These are phyloP conservation scores for Fraxinus americana DNA, from an alignment of 257 asterid species.

Conservation along the genomic window DNA sequence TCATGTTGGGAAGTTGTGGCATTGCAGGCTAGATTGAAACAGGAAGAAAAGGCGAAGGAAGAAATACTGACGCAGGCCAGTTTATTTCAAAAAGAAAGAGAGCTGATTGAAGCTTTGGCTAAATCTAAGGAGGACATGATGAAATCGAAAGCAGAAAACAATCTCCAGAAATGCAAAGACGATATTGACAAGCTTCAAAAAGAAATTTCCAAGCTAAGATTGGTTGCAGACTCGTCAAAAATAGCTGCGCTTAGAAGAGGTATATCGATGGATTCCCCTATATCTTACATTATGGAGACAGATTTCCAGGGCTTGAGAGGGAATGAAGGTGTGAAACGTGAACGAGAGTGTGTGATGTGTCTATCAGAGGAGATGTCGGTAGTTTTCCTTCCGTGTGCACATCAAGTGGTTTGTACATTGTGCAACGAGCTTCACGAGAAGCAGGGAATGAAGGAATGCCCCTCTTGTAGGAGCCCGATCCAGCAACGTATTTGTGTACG, in stretches of 20 bases:
- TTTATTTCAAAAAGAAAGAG: slow-evolving; percentile 61
- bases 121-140: slow-evolving; percentile 43
- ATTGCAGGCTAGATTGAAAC: slow-evolving; percentile 65
- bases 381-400: slow-evolving; percentile 94
- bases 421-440: slow-evolving; percentile 96
- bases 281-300: slow-evolving; percentile 35
- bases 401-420: slow-evolving; percentile 77
- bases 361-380: slow-evolving; percentile 96
- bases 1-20: neutral
- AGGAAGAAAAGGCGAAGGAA: slow-evolving; percentile 52
- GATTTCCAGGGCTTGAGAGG: slow-evolving; percentile 22
- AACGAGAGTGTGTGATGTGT: slow-evolving; percentile 96
- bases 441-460: slow-evolving; percentile 98
- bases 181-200: slow-evolving; percentile 69
- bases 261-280: slow-evolving; percentile 38
- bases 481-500: slow-evolving; percentile 83
- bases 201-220: slow-evolving; percentile 75
- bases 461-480: slow-evolving; percentile 85
- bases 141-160: slow-evolving; percentile 63
- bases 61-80: slow-evolving; percentile 54
- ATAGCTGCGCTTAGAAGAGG: slow-evolving; percentile 85
- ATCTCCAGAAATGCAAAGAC: slow-evolving; percentile 56
- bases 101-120: slow-evolving; percentile 61
- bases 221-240: slow-evolving; percentile 77
- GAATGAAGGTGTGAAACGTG: slow-evolving; percentile 69